Percentiles rank a stretch among this genome's conserved stretches.
Conservation (phyloP, 306 rosid genomes). For the Citrullus colocynthis region DNA sequence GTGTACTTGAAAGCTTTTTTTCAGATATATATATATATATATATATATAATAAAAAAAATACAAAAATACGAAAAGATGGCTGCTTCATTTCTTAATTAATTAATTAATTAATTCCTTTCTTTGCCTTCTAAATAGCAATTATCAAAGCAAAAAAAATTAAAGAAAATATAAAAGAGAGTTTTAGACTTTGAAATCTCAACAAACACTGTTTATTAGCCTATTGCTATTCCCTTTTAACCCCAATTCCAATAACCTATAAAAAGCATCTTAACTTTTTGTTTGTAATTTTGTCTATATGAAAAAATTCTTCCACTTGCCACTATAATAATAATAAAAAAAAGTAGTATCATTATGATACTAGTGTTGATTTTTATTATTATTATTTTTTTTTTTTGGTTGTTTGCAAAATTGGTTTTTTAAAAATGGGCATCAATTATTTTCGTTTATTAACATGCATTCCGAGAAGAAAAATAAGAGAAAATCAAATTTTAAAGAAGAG, state of each 20-base stretch:
- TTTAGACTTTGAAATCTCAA: slow-evolving; percentile 1
- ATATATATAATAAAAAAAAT: too few relatives aligned
- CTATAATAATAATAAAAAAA: background rate
- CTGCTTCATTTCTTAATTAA: background rate
- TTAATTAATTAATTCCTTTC: too few relatives aligned
- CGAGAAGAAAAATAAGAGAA: too few relatives aligned
- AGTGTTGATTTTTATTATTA: background rate
- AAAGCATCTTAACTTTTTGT: background rate
- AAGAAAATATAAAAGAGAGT: background rate
- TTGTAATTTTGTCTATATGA: background rate
- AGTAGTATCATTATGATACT: background rate
- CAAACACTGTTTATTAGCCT: background rate
- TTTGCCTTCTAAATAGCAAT: background rate
- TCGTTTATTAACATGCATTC: too few relatives aligned
- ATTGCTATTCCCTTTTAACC: background rate
- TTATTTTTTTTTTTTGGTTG: too few relatives aligned
- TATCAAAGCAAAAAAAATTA: background rate
- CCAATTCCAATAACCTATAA: background rate
- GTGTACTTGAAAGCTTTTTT: background rate
- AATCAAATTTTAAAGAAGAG: too few relatives aligned
- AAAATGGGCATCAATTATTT: background rate
- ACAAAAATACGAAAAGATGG: background rate
- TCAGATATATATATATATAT: too few relatives aligned
- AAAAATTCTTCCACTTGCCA: background rate
- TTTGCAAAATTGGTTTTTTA: background rate